These are phyloP conservation scores for Phytophthora brassicae DNA, from an alignment of 352 stramenopile species.

Conservation along the genomic window DNA sequence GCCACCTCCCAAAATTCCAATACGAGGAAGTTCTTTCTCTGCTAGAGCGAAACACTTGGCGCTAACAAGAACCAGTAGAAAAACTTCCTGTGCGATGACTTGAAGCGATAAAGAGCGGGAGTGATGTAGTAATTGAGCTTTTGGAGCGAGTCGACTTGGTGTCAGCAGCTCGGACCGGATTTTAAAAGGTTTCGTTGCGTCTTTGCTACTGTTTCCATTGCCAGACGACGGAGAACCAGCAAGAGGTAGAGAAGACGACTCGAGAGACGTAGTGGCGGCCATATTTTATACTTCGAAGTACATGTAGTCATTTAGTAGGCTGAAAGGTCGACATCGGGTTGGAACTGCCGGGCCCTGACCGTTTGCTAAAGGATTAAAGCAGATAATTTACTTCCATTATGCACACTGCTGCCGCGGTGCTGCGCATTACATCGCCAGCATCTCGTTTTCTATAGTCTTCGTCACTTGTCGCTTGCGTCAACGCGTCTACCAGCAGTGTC, in stretches of 20 bases:
- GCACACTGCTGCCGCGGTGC: constrained; percentile 10
- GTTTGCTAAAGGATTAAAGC: too few relatives aligned
- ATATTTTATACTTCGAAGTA: too few relatives aligned
- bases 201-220: constrained; percentile 11
- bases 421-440: not conserved
- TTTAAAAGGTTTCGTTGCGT: constrained; percentile 37
- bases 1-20: constrained; percentile 59
- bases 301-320: too few relatives aligned
- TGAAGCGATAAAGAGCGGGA: constrained; percentile 34
- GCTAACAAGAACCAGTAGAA: constrained; percentile 36
- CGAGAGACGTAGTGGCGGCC: not conserved
- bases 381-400: constrained; percentile 36
- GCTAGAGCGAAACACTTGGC: constrained; percentile 26
- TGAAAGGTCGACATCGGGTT: too few relatives aligned
- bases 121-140: constrained; percentile 37
- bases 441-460: constrained; percentile 24
- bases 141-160: constrained; percentile 35
- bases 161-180: constrained; percentile 43
- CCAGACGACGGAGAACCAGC: not conserved
- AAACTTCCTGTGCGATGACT: constrained; percentile 47
- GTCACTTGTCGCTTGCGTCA: constrained; percentile 5
- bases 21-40: constrained; percentile 25
- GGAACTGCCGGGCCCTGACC: too few relatives aligned
- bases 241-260: not conserved
- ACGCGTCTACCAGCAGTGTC: constrained; percentile 8